phyloP scores from a whole-genome alignment of 371 early-diverging fungal species.

The Mucor piriformis region DNA sequence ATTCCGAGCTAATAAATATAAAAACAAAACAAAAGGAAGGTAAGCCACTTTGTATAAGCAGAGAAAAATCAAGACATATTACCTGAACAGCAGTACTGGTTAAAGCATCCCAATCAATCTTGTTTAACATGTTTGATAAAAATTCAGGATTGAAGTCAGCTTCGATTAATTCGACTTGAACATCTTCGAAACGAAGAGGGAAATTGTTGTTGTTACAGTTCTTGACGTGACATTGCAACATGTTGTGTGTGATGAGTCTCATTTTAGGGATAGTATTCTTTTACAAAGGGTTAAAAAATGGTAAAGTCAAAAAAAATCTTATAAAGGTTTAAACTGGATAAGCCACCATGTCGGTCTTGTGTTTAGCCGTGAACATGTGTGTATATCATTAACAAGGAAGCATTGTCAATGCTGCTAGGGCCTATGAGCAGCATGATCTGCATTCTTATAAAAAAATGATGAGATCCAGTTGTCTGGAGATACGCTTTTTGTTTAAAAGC shows the following conservation, averaged over 20 bases:
- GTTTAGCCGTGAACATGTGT: neutral
- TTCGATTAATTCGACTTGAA: constrained; percentile 79
- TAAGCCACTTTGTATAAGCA: no score
- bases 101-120: constrained; percentile 88
- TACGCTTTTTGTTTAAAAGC: no score
- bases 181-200: constrained; percentile 86
- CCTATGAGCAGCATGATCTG: no score
- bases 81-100: constrained; percentile 75
- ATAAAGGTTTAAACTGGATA: no score
- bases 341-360: neutral
- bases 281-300: neutral
- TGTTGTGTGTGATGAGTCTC: constrained; percentile 96
- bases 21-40: no score
- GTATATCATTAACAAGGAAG: neutral
- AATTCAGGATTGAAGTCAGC: constrained; percentile 90
- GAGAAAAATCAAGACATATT: no score
- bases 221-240: constrained; percentile 97
- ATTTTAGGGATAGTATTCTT: constrained; percentile 40
- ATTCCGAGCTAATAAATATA: constrained; percentile 59
- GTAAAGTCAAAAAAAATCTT: neutral
- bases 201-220: constrained; percentile 89
- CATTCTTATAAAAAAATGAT: no score
- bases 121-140: constrained; percentile 77
- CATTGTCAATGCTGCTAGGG: no score
- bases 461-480: no score